Evolutionary conservation across 179 eudicot genomes (phyloP).

Genomic region (Beta corolliflora): DNA sequence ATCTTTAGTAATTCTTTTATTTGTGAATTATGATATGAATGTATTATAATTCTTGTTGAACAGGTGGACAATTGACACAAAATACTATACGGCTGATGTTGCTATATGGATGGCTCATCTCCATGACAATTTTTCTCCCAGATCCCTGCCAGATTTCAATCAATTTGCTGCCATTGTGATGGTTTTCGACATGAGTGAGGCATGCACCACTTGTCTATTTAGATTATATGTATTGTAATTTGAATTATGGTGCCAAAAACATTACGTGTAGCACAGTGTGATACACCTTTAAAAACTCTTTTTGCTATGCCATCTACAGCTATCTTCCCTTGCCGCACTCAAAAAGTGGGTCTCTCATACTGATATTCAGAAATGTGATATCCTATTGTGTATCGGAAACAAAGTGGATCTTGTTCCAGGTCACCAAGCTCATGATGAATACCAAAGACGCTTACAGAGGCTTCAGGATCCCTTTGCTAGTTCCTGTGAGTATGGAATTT

Average conservation of each 20-base stretch:
- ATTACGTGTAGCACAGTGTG: not conserved
- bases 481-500: slow-evolving; percentile 62
- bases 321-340: slow-evolving; percentile 69
- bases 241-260: not conserved
- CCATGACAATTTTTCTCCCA: slow-evolving; percentile 51
- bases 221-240: not conserved
- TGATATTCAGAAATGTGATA: slow-evolving; percentile 74
- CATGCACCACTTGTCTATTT: slow-evolving; percentile 33
- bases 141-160: slow-evolving; percentile 50
- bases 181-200: slow-evolving; percentile 87
- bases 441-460: slow-evolving; percentile 59
- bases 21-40: not conserved
- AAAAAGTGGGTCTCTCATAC: slow-evolving; percentile 75
- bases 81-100: slow-evolving; percentile 86
- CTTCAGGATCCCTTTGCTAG: slow-evolving; percentile 39
- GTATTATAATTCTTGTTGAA: slow-evolving; percentile 14
- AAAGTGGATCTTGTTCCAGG: slow-evolving; percentile 90
- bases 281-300: not conserved
- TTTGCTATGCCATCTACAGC: slow-evolving; percentile 39
- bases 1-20: not conserved
- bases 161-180: slow-evolving; percentile 72
- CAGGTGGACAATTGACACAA: slow-evolving; percentile 94
- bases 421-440: slow-evolving; percentile 83
- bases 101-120: slow-evolving; percentile 86
- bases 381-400: slow-evolving; percentile 86